A percentile compares a stretch with the other conserved stretches of the same genome.
Conservation (phyloP, 2,329 filamentous ascomycete species). For the Huntiella decipiens region DNA sequence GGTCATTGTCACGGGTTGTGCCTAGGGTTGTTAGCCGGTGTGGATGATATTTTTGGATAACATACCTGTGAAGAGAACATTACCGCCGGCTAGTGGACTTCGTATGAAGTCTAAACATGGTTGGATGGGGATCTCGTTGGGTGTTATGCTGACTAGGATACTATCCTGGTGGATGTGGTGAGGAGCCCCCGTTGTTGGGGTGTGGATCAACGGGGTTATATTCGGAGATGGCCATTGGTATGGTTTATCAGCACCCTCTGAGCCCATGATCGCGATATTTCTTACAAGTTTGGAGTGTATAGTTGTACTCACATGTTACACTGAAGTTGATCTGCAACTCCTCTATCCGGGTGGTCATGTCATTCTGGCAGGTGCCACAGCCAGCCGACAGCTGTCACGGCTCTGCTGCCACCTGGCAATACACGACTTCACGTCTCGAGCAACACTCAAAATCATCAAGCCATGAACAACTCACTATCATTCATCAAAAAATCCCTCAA, state of each 20-base stretch:
- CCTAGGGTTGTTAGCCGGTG: slow-evolving; percentile 25
- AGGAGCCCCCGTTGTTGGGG: too few species aligned
- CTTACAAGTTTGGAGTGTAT: too few species aligned
- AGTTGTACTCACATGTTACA: too few species aligned
- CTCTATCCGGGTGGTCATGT: neutral
- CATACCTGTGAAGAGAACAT: slow-evolving; percentile 56
- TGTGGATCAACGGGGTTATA: too few species aligned
- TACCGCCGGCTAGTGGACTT: slow-evolving; percentile 53
- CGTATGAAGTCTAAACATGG: slow-evolving; percentile 28
- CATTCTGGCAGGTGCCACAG: neutral
- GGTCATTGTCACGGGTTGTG: slow-evolving; percentile 49
- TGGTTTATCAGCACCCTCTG: too few species aligned
- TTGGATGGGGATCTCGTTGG: too few species aligned
- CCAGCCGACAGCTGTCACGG: neutral
- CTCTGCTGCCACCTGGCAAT: neutral
- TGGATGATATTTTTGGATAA: slow-evolving; percentile 3
- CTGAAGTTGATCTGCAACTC: too few species aligned
- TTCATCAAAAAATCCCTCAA: neutral
- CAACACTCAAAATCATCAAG: too few species aligned
- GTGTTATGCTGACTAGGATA: too few species aligned
- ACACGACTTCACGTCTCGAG: too few species aligned
- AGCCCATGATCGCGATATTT: too few species aligned
- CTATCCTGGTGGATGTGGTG: neutral
- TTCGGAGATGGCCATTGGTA: too few species aligned
- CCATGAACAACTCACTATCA: neutral